Conservation (phyloP, 2,329 filamentous ascomycete species). For the Fonsecaea nubica region DNA sequence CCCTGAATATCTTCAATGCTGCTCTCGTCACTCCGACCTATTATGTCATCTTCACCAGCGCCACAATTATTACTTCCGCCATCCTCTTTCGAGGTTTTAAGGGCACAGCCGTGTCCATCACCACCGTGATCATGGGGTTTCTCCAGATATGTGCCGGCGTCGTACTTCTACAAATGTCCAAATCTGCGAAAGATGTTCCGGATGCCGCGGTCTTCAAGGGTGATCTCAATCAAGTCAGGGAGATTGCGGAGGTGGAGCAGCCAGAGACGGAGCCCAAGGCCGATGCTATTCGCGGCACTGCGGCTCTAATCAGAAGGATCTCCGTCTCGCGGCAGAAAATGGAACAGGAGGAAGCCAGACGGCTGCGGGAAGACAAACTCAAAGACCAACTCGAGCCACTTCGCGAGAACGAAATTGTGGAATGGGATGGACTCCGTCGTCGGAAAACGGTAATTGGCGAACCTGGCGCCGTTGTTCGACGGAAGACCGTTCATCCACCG, state of each 20-base stretch:
- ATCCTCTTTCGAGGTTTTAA: constrained; percentile 95
- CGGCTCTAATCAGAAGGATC: constrained; percentile 83
- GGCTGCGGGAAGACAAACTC: constrained; percentile 78
- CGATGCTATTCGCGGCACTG: constrained; percentile 90
- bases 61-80: constrained; percentile 91
- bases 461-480: constrained; percentile 50
- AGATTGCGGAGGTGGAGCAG: constrained; percentile 92
- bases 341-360: constrained; percentile 78
- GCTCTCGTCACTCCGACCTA: constrained; percentile 97
- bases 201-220: constrained; percentile 91
- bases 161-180: constrained; percentile 91
- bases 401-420: constrained; percentile 77
- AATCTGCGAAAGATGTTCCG: constrained; percentile 96
- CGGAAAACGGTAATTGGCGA: constrained; percentile 65
- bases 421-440: constrained; percentile 90
- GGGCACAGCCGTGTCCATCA: constrained; percentile 77
- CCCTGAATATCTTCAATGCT: constrained; percentile 94
- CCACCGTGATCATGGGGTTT: constrained; percentile 92
- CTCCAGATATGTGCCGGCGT: constrained; percentile 92
- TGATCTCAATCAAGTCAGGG: constrained; percentile 92
- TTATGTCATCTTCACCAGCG: constrained; percentile 97
- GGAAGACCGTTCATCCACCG: constrained; percentile 70
- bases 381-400: constrained; percentile 75
- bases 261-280: constrained; percentile 96
- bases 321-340: constrained; percentile 76